These are phyloP conservation scores for Hymenotorrendiella dingleyae DNA, from an alignment of 2,329 filamentous ascomycete genomes.

Conservation along the genomic window DNA sequence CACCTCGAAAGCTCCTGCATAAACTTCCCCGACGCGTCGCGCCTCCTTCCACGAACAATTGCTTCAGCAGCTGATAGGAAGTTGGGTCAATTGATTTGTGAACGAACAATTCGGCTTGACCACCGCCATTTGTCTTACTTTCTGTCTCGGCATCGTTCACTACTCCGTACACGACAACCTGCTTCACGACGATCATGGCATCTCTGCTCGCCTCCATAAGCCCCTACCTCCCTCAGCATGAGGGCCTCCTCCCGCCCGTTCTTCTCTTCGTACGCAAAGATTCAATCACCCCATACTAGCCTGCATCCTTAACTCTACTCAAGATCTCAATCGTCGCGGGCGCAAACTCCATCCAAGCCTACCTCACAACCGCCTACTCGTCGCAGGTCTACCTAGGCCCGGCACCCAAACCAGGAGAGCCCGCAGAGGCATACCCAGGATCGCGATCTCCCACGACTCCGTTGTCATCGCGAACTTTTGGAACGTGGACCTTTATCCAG, in stretches of 20 bases:
- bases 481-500: conserved; percentile 63
- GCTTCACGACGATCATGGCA: conserved; percentile 10
- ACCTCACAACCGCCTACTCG: conserved; percentile 72
- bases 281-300: background rate
- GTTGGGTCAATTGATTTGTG: too few species aligned
- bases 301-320: background rate
- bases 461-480: conserved; percentile 74
- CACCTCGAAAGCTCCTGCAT: too few species aligned
- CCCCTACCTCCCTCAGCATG: conserved; percentile 27
- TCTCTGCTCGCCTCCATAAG: conserved; percentile 16
- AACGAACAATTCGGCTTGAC: too few species aligned
- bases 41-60: too few species aligned
- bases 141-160: too few species aligned
- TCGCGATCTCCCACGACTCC: conserved; percentile 58
- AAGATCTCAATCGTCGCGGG: conserved; percentile 79
- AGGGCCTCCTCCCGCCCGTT: conserved; percentile 57
- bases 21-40: too few species aligned
- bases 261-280: conserved; percentile 57
- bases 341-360: conserved; percentile 80
- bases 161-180: background rate
- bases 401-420: conserved; percentile 61
- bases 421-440: conserved; percentile 61
- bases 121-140: too few species aligned
- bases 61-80: too few species aligned
- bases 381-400: conserved; percentile 76